Conservation (phyloP, 177 flowering plant species). For the Vitis hybrid region DNA sequence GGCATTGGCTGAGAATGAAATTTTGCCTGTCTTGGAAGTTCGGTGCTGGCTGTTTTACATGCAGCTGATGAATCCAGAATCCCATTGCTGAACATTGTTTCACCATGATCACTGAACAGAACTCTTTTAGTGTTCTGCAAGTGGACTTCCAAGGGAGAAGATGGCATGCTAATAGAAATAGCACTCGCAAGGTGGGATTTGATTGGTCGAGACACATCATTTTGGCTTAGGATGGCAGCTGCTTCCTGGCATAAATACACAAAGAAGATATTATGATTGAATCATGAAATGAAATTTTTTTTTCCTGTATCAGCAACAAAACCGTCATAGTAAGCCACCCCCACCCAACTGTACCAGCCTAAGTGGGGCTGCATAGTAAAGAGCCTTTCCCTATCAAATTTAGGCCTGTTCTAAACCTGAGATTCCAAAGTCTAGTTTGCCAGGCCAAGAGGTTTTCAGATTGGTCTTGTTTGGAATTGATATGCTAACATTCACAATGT, state of each 20-base stretch:
- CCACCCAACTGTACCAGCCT: too few relatives aligned
- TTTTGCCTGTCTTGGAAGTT: slow-evolving; percentile 21
- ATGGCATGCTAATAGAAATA: slow-evolving; percentile 67
- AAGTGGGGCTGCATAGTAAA: too few relatives aligned
- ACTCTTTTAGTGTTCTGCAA: slow-evolving; percentile 24
- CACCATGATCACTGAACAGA: slow-evolving; percentile 25
- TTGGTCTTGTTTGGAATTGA: too few relatives aligned
- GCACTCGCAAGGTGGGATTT: slow-evolving; percentile 20
- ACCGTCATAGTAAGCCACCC: too few relatives aligned
- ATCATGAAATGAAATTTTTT: not conserved
- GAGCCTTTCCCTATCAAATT: too few relatives aligned
- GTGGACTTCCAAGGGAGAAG: slow-evolving; percentile 39
- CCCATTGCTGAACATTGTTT: slow-evolving; percentile 7
- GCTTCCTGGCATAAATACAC: slow-evolving; percentile 15
- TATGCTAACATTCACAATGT: too few relatives aligned
- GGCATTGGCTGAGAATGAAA: slow-evolving; percentile 67
- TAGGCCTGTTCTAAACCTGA: too few relatives aligned
- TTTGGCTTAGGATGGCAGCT: slow-evolving; percentile 5
- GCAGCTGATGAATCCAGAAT: slow-evolving; percentile 7
- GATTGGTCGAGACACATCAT: slow-evolving; percentile 5
- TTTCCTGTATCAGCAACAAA: too few relatives aligned
- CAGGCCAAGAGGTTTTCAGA: too few relatives aligned
- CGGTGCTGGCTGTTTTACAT: slow-evolving; percentile 4
- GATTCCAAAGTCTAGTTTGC: too few relatives aligned
- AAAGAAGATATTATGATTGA: not conserved